phyloP scores from a whole-genome alignment of 2,329 filamentous ascomycete species.

The Venturia nashicola region DNA sequence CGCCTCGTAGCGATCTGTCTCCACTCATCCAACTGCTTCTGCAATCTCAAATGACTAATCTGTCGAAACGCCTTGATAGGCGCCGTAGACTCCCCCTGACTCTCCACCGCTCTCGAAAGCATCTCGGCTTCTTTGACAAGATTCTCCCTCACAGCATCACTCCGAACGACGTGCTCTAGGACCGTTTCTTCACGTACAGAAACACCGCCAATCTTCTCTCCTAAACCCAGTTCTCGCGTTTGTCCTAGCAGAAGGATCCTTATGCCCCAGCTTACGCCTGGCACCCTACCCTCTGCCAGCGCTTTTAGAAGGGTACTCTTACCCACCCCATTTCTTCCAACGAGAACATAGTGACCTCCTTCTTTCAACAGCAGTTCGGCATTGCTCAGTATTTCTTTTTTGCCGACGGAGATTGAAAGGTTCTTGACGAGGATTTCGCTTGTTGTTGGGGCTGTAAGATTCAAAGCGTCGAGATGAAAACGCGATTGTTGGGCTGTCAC shows the following conservation, averaged over 20 bases:
- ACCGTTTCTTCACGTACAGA: conserved; percentile 33
- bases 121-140: conserved; percentile 51
- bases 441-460: conserved; percentile 20
- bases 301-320: conserved; percentile 69
- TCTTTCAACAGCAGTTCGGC: conserved; percentile 61
- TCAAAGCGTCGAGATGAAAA: conserved; percentile 25
- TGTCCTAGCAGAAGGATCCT: conserved; percentile 24
- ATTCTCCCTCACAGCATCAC: conserved; percentile 37
- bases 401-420: conserved; percentile 53
- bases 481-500: conserved; percentile 27
- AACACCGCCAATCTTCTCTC: conserved; percentile 22
- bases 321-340: conserved; percentile 71
- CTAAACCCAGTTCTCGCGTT: conserved; percentile 15
- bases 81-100: conserved; percentile 39
- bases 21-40: conserved; percentile 51
- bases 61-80: conserved; percentile 49
- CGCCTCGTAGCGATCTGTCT: conserved; percentile 63
- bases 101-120: conserved; percentile 48
- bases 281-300: conserved; percentile 66
- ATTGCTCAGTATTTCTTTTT: conserved; percentile 54
- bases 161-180: conserved; percentile 52
- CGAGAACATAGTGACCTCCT: conserved; percentile 61
- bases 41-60: conserved; percentile 49
- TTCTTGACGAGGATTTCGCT: conserved; percentile 46
- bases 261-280: conserved; percentile 39